Evolutionary conservation across 139 green algal species (phyloP), one percentile per base, ranked within the genome.

Genomic region (Bryopsis sp.): DNA sequence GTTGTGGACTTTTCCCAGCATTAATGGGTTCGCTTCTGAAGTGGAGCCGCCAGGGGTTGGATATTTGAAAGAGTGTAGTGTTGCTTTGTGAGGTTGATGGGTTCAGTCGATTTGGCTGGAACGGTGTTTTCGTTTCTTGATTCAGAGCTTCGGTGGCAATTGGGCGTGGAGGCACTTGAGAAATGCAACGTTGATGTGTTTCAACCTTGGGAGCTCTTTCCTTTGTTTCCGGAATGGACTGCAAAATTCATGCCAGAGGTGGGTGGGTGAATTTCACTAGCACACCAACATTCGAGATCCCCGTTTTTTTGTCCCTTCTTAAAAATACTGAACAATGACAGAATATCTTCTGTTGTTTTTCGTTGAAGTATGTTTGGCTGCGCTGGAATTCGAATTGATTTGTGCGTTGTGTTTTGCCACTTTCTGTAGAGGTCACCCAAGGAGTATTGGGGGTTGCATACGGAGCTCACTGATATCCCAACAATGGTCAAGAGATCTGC

Each of bases 161-260:
- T 58, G 39, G 62, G 35, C 39, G 37, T 69, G 38, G 62, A 69
- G 36, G 48, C 11, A 11, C 43, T 69, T 36, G 36, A 69, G 26
- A 35, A 37, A 34, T 69, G 62, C 37, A 58, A n/a, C 26, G 4
- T 37, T 22, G 11, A 35, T 33, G 62, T 69, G 3, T 69, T 69
- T 54, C 62, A 69, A 35, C 62, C 62, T 31, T 69, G 31, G n/a
- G 31, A 69, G 26, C 37, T 69, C 4, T 69, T 69, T 36, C 62
- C 62, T 35, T 69, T 69, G 62, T 69, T 69, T 69, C 62, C 62
- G 37, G 43, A 50, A 35, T 69, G 37, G 37, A 69, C 62, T 11
- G 43, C n/a, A 38, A 69, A 69, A 69, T 69, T 36, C 62, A 69
- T 11, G 62, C 54, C 11, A 39, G 58, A 46, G n/a, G n/a, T n/a